Base-by-base conservation (phyloP, 345 rosid species). In the Eucalyptus cladocalyx region DNA sequence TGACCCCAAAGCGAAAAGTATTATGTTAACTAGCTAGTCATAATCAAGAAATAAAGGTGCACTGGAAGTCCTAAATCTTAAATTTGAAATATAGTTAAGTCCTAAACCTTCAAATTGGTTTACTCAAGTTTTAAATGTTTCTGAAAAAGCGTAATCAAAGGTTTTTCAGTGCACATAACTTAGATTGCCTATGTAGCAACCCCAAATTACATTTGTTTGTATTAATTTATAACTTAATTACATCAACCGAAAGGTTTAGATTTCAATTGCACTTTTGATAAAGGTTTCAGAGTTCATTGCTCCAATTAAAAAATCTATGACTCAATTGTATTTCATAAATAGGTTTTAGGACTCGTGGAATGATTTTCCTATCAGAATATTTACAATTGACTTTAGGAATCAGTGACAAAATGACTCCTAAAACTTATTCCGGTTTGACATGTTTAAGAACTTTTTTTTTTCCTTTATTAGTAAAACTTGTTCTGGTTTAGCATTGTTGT, bases 241-340 rank as follows among this genome's bases (percentile, higher is more conserved):
- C 9, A 13, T 4, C 5, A 13, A 62, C 2, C 1, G 0, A 14
- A 62, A 14, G 37, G 34, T 62, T 28, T 30, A 2, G 3, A 5
- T 2, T 1, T 62, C 5, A 1, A n/a, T 6, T 62, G 17, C 19
- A 62, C 19, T 62, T 30, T 62, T 62, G 3, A 62, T 30, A 30
- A 30, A 30, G 9, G 34, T 30, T 30, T 62, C 2, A 2, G 8
- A 30, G 18, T 62, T 30, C 72, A 62, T 13, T 30, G 72, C 18
- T 0, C 10, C 4, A 19, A 53, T 1, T 53, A 0, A 53, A 18
- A 53, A 53, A 18, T 18, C 7, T 53, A 18, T 18, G 9, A 53
- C 9, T 18, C 2, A 1, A 53, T 19, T 19, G 24, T 4, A 53
- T 53, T 53, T 53, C 24, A 53, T 7, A 1, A 53, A 53, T 53